phyloP scores from a whole-genome alignment of 129 eudicot species.

The Calendula officinalis region DNA sequence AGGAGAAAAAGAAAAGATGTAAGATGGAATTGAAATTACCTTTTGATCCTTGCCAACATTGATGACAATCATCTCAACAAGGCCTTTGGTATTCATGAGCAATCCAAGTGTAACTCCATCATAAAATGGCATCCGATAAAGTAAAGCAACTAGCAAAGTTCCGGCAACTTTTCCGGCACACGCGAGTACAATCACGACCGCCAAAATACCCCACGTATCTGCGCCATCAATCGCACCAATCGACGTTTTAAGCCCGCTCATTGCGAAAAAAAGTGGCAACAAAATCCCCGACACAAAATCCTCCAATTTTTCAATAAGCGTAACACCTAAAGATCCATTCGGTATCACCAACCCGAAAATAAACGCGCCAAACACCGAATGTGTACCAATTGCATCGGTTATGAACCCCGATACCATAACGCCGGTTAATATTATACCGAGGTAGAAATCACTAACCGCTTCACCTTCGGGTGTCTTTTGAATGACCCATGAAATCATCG shows the following conservation, averaged over 20 bases:
- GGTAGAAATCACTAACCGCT: conserved; percentile 52
- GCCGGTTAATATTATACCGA: conserved; percentile 65
- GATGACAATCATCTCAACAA: conserved; percentile 80
- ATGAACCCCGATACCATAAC: conserved; percentile 80
- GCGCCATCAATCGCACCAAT: conserved; percentile 42
- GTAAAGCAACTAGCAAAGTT: conserved; percentile 54
- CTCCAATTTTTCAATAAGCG: conserved; percentile 67
- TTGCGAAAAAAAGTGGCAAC: conserved; percentile 77
- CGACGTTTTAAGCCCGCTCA: conserved; percentile 71
- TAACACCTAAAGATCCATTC: conserved; percentile 66
- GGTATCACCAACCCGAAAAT: conserved; percentile 83
- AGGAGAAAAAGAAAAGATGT: not conserved
- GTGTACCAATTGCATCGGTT: conserved; percentile 81
- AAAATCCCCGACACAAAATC: conserved; percentile 76
- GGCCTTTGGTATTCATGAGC: conserved; percentile 89
- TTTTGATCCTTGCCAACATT: conserved; percentile 79
- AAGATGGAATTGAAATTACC: conserved; percentile 27
- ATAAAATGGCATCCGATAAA: conserved; percentile 55
- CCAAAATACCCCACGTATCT: conserved; percentile 52
- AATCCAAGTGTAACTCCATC: conserved; percentile 73
- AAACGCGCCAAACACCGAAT: conserved; percentile 82
- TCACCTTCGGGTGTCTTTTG: conserved; percentile 71
- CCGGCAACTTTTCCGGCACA: conserved; percentile 80
- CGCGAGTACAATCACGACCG: conserved; percentile 50
- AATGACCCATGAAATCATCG: conserved; percentile 48